Evolutionary conservation across 2,329 filamentous ascomycete genomes (phyloP), one percentile per base, ranked within the genome.

Genomic region (Xylariaceae sp.): DNA sequence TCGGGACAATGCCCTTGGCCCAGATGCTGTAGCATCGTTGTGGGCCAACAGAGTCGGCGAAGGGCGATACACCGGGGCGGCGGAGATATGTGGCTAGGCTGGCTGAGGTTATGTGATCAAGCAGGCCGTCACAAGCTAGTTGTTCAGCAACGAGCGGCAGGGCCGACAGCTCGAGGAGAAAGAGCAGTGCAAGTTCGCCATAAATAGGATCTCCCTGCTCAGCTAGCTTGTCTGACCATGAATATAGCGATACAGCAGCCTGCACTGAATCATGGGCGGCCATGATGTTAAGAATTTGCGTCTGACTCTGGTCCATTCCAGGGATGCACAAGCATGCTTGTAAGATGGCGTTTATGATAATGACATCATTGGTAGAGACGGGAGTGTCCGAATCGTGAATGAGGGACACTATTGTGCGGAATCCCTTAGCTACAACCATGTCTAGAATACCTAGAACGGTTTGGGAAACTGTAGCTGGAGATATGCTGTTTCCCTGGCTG

Each of bases 1-100:
- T 78, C 0, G 95, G 95, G 3, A 99, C 80, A 55, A 98, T 84
- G 1, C 92, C 95, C 64, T 91, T 89, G 17, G 87, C 86, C 95
- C 95, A 99, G 68, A 98, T 93, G 49, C 84, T 84, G 76, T 96
- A 96, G 69, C 96, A 87, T 23, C 94, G 87, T 60, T 87, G 85
- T 0, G 84, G 76, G 1, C 88, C 82, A 3, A 85, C 80, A 12
- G 84, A 85, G 5, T 90, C 84, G 40, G 95, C 89, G 62, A 96
- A 92, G 0, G 93, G 92, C 2, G 89, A 90, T 56, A 92, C 88
- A 44, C 83, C 83, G 6, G 79, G 74, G 44, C 88, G 87, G 8
- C 90, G 87, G 73, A 96, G 88, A 71, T 90, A 88, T 53, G 87
- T 87, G 7, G 90, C 89, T 17, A 98, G 78, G 60, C 89, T 93